Evolutionary conservation across 176 grass and related monocot genomes (phyloP), one percentile per base, ranked within the genome.

Genomic region (Aegilops umbellulata): DNA sequence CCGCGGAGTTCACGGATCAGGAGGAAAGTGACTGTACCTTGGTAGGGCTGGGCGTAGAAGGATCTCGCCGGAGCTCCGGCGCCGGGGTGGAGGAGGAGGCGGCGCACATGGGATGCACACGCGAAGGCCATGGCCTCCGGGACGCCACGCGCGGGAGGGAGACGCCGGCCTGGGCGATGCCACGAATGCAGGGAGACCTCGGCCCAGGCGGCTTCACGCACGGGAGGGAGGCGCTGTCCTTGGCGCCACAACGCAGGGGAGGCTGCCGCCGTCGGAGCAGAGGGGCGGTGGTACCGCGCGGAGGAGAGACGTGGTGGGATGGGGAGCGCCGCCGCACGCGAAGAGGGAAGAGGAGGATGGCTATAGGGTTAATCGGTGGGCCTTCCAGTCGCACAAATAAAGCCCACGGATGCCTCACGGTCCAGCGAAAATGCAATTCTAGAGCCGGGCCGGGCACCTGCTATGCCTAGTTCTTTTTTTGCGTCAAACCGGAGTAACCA

Each of bases 41-140:
- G 89, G 85, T 88, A 92, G 16, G 83, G 65, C 22, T 88, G 46
- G 23, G 44, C 8, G 65, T 83, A 78, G 88, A 86, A 90, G 10
- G 49, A 89, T 69, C 90, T 92, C 31, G 26, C 76, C 26, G 74
- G 16, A 36, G 74, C 86, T 55, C 20, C 77, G 10, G 79, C 83
- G 64, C 87, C 85, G 27, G 63, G 80, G 55, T 83, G 23, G 74
- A 86, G 42, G 74, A 84, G 42, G 79, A 86, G 60, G 87, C 90
- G 92, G 79, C 82, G 89, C 77, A 51, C 55, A 20, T 84, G 91
- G 32, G 87, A 55, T 61, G 80, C 76, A 1, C 41, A 90, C 14
- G 68, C 60, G 34, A 88, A 35, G 69, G 81, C 81, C 74, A 90
- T 86, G 69, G 69, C 53, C 19, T 7, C 53, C 53, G 53, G 53